These are phyloP conservation scores for Psilocybe azurescens DNA, from an alignment of 768 basidiomycete species.

Conservation along the genomic window DNA sequence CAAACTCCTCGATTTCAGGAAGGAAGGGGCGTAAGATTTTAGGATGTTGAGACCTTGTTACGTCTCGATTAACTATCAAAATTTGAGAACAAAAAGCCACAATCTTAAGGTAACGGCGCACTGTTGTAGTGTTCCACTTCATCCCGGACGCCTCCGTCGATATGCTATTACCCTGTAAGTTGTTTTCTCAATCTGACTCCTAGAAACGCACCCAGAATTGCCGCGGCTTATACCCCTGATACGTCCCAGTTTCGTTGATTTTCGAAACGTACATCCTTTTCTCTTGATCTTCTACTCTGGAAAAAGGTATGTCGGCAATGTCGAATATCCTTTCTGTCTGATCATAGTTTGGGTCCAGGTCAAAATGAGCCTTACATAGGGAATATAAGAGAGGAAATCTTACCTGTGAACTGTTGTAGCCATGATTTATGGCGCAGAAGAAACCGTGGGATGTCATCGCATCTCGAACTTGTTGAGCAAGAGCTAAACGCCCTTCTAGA, in stretches of 20 bases:
- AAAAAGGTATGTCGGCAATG: slow-evolving; percentile 52
- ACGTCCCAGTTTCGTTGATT: slow-evolving; percentile 50
- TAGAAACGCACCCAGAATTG: slow-evolving; percentile 52
- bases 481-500: slow-evolving; percentile 38
- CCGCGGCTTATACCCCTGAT: slow-evolving; percentile 60
- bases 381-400: background rate
- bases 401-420: slow-evolving; percentile 45
- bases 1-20: slow-evolving; percentile 56
- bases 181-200: background rate
- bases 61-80: slow-evolving; percentile 54
- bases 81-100: background rate
- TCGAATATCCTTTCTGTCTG: slow-evolving; percentile 54
- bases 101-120: slow-evolving; percentile 30
- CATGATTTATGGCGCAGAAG: slow-evolving; percentile 55
- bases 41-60: slow-evolving; percentile 54
- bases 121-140: slow-evolving; percentile 70
- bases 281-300: slow-evolving; percentile 44
- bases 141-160: slow-evolving; percentile 66
- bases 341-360: background rate
- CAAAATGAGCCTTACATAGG: background rate
- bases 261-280: slow-evolving; percentile 43
- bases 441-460: slow-evolving; percentile 53
- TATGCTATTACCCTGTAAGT: slow-evolving; percentile 43
- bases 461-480: slow-evolving; percentile 46
- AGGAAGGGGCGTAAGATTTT: slow-evolving; percentile 52